These are phyloP conservation scores for Eleusine indica DNA, from an alignment of 176 grass and related monocot genomes.

Conservation along the genomic window DNA sequence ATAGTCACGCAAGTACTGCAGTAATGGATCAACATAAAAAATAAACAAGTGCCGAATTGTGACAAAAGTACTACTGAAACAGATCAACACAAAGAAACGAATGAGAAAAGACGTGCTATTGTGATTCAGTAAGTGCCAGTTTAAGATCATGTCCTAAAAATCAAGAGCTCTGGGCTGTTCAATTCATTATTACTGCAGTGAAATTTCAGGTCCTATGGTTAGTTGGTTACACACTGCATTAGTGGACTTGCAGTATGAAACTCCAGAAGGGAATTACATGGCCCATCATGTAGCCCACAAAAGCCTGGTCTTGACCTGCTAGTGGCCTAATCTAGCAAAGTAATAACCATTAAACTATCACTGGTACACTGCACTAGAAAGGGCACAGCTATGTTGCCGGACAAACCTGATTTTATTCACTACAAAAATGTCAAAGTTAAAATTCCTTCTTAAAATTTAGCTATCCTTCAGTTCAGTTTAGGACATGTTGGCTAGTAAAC, in stretches of 20 bases:
- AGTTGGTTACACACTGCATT: not conserved
- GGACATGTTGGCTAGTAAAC: not conserved
- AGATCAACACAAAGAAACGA: constrained; percentile 12
- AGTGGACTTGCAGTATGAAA: not conserved
- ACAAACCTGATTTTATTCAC: constrained; percentile 11
- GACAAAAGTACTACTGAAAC: constrained; percentile 64
- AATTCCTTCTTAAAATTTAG: not conserved
- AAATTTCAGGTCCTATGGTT: constrained; percentile 2
- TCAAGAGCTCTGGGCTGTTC: not conserved
- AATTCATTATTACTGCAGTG: constrained; percentile 5
- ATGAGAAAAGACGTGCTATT: not conserved
- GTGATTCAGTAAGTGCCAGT: constrained; percentile 1
- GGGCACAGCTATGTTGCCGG: not conserved
- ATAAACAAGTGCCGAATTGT: constrained; percentile 41
- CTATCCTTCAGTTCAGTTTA: not conserved
- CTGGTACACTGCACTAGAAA: not conserved
- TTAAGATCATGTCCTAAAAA: not conserved
- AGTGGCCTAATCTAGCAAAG: constrained; percentile 1
- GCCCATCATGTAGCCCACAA: not conserved
- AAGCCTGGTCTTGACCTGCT: not conserved
- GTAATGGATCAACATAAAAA: constrained; percentile 8
- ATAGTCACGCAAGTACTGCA: constrained; percentile 78
- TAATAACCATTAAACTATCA: not conserved
- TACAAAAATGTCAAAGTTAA: not conserved
- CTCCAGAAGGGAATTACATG: not conserved